These are phyloP conservation scores for Stentor coeruleus DNA, from an alignment of 73 alveolate genomes.

Conservation along the genomic window DNA sequence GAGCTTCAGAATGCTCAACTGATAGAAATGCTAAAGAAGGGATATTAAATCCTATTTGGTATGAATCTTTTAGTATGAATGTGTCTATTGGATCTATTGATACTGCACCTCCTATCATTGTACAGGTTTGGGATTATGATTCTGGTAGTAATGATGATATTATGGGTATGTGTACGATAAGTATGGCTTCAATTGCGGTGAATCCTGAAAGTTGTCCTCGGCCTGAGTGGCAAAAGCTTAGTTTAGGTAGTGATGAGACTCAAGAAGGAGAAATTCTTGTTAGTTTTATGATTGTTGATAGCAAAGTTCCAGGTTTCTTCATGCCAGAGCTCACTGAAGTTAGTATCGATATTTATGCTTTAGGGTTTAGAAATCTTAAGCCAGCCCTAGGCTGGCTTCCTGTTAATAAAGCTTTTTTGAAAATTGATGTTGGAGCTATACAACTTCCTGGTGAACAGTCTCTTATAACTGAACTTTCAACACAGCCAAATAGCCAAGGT, in stretches of 20 bases:
- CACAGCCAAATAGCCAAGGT: neutral
- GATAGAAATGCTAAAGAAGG: neutral
- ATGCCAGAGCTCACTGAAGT: conserved; percentile 6
- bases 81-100: conserved; percentile 22
- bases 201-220: neutral
- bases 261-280: neutral
- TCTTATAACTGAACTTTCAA: neutral
- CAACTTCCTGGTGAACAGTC: neutral
- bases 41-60: conserved; percentile 22
- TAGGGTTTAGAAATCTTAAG: neutral
- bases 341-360: neutral
- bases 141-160: neutral
- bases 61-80: neutral
- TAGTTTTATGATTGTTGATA: neutral
- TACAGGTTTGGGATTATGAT: conserved; percentile 30
- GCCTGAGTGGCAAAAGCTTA: neutral
- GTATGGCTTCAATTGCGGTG: neutral
- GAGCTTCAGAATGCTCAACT: neutral
- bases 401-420: conserved; percentile 20
- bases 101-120: conserved; percentile 18
- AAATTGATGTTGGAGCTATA: neutral
- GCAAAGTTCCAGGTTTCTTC: neutral
- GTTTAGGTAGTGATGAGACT: neutral
- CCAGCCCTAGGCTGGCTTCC: conserved; percentile 24
- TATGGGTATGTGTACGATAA: neutral